These are phyloP conservation scores for Aureobasidium lini DNA, from an alignment of 2,329 filamentous ascomycete species.

Conservation along the genomic window DNA sequence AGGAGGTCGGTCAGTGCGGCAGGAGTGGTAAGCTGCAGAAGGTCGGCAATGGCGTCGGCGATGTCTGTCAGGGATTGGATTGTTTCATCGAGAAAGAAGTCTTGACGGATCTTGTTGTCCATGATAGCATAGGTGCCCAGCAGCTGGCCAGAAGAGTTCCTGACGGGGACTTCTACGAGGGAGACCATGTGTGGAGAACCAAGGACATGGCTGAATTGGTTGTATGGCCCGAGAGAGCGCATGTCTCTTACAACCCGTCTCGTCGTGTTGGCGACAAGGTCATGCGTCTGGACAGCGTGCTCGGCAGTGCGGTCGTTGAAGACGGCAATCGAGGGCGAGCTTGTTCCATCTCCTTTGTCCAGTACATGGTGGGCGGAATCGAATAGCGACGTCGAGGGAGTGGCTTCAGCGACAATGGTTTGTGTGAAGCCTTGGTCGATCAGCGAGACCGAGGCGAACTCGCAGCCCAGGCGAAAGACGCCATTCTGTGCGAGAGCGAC, in stretches of 20 bases:
- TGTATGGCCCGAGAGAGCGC: conserved; percentile 22
- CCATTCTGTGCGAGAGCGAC: conserved; percentile 27
- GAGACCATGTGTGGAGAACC: conserved; percentile 25
- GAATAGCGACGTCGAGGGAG: conserved; percentile 23
- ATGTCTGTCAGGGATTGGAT: conserved; percentile 16
- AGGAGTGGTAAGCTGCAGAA: conserved; percentile 13
- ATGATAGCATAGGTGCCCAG: conserved; percentile 29
- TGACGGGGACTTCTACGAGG: conserved; percentile 28
- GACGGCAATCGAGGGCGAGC: conserved; percentile 13
- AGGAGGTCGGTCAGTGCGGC: neutral
- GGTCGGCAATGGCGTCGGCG: conserved; percentile 13
- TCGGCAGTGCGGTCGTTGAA: conserved; percentile 26
- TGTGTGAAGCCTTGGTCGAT: conserved; percentile 25
- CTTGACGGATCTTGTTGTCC: conserved; percentile 21
- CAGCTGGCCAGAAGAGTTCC: conserved; percentile 24
- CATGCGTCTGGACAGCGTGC: conserved; percentile 1
- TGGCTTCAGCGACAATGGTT: conserved; percentile 32
- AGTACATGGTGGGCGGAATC: conserved; percentile 8
- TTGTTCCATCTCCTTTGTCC: conserved; percentile 18
- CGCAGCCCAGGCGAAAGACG: conserved; percentile 25
- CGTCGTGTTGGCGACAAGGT: conserved; percentile 19
- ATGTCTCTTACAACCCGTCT: conserved; percentile 28
- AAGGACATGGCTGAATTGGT: conserved; percentile 22
- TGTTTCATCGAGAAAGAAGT: conserved; percentile 16
- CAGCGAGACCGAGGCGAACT: conserved; percentile 30